These are phyloP conservation scores for Neonectria faginata DNA, from an alignment of 2,329 filamentous ascomycete species.

Conservation along the genomic window DNA sequence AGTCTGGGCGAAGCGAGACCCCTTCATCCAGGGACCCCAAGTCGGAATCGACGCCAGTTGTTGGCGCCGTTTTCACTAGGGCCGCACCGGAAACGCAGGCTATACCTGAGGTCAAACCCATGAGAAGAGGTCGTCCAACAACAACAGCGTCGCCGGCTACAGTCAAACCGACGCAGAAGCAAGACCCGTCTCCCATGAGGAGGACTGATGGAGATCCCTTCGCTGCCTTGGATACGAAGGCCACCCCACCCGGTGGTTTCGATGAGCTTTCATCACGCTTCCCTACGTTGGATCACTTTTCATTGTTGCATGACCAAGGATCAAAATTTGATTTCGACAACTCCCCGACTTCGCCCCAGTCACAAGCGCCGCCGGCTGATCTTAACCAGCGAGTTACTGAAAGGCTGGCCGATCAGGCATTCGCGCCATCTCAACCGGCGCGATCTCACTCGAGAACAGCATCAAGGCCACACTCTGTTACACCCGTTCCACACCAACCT, in stretches of 20 bases:
- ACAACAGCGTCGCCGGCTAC: slow-evolving; percentile 54
- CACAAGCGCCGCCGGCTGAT: slow-evolving; percentile 54
- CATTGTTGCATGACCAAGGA: slow-evolving; percentile 86
- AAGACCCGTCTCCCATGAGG: slow-evolving; percentile 72
- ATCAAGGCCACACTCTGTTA: slow-evolving; percentile 48
- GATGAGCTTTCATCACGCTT: slow-evolving; percentile 90
- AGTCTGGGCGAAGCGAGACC: slow-evolving; percentile 65
- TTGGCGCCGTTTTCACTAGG: slow-evolving; percentile 86
- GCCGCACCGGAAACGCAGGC: slow-evolving; percentile 75
- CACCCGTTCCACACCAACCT: slow-evolving; percentile 43
- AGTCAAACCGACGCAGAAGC: slow-evolving; percentile 53
- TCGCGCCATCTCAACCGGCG: slow-evolving; percentile 62
- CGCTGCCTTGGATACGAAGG: slow-evolving; percentile 81
- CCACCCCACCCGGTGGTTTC: slow-evolving; percentile 59
- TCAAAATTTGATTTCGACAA: slow-evolving; percentile 85
- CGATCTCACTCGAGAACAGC: slow-evolving; percentile 36
- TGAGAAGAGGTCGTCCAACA: slow-evolving; percentile 82
- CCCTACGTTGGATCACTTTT: slow-evolving; percentile 92
- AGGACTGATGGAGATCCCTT: slow-evolving; percentile 85
- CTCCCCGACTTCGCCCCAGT: slow-evolving; percentile 60
- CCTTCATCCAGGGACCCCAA: slow-evolving; percentile 65
- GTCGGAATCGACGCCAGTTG: slow-evolving; percentile 67
- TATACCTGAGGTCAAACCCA: slow-evolving; percentile 91
- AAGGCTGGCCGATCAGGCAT: slow-evolving; percentile 86
- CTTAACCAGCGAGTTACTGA: slow-evolving; percentile 77